Base-by-base conservation (phyloP, 805 yeast genomes). In the Barnettozyma californica region DNA sequence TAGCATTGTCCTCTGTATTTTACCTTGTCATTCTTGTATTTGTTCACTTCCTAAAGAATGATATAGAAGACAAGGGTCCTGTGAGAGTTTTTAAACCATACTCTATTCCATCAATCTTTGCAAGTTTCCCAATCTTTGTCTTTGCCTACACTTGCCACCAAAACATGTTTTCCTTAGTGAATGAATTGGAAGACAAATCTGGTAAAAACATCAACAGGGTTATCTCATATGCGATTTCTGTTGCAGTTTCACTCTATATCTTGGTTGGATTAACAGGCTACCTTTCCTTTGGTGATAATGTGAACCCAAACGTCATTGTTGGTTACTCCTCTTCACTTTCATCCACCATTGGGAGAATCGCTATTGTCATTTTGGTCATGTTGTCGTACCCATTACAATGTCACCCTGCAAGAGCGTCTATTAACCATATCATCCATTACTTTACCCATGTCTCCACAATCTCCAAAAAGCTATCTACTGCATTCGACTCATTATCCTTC, bases 121-220 rank as follows among this genome's bases (percentile, higher is more conserved):
- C 85, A 21, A 81, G 94, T 10, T 80, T 91, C 63, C 95, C 97
- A n/a, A 86, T 91, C 53, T 83, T 90, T 56, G 92, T 92, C 13
- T 91, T 92, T 71, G 96, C 97, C 0, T 92, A 82, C 67, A 92
- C 98, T 0, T 94, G 97, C 59, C 97, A 92, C 62, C 97, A 92
- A 65, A 92, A 92, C 68, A 88, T 88, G 89, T 89, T 88, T 59
- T 81, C 96, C 1, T 78, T 91, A 47, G 78, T 90, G 47, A 92
- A 91, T 59, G 98, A 92, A 68, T 75, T 91, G 26, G 67, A 65
- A 27, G 80, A 80, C 55, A 76, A 75, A 52, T 68, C 84, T 0
- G 67, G 77, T n/a, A 50, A 61, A 7, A 70, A 68, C 31, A 69
- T 81, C 51, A 67, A 71, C 48, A 65, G 59, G 18, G 73, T 87